phyloP scores from a whole-genome alignment of 225 moss, liverwort and hornwort species.

The Bryum argenteum region DNA sequence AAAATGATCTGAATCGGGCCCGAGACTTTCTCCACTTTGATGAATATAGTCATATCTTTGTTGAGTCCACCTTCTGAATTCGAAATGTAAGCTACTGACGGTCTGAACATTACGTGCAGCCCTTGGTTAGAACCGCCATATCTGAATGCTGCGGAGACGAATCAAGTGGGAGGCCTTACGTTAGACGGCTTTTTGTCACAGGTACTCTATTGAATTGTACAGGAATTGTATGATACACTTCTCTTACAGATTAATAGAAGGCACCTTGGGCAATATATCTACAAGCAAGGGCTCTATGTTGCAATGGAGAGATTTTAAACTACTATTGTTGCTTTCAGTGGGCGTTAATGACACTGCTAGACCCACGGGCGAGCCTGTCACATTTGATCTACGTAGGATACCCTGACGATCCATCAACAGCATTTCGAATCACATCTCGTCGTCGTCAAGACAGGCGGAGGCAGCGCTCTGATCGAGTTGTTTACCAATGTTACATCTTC shows the following conservation, averaged over 20 bases:
- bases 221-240: no score
- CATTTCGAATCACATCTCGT: constrained; percentile 77
- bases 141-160: constrained; percentile 73
- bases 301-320: no score
- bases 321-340: constrained; percentile 57
- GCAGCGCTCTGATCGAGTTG: constrained; percentile 72
- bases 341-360: constrained; percentile 87
- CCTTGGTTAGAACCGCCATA: constrained; percentile 79
- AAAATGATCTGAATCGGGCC: no score
- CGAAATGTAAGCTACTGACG: constrained; percentile 13
- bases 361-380: constrained; percentile 77
- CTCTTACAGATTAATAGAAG: no score
- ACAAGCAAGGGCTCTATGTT: no score
- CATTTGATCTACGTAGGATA: constrained; percentile 89
- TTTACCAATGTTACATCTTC: constrained; percentile 83
- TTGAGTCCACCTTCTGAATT: background rate
- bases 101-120: constrained; percentile 46
- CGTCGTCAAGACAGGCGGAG: constrained; percentile 76
- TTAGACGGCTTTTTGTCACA: constrained; percentile 86
- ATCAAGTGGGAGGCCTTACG: constrained; percentile 86
- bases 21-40: no score
- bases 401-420: constrained; percentile 74
- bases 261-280: no score
- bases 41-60: background rate
- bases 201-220: constrained; percentile 29